phyloP scores from a whole-genome alignment of 73 alveolate species.

The Urostyla sp. region DNA sequence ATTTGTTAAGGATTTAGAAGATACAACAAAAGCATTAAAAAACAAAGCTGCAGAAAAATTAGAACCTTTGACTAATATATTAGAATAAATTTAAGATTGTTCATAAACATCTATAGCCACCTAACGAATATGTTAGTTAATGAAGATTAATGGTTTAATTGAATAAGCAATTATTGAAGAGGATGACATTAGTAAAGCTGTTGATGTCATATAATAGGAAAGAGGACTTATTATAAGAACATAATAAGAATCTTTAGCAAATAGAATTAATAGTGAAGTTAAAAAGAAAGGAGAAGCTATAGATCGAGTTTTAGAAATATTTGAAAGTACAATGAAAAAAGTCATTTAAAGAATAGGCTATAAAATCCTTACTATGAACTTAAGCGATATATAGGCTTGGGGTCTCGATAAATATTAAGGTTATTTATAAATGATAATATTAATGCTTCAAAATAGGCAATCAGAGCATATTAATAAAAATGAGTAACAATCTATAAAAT shows the following conservation, averaged over 20 bases:
- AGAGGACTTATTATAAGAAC: constrained; percentile 41
- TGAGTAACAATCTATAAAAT: too few relatives aligned
- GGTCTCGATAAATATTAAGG: constrained; percentile 48
- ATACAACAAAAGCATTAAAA: constrained; percentile 31
- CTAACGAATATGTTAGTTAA: constrained; percentile 9
- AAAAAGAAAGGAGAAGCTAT: constrained; percentile 39
- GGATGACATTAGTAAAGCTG: constrained; percentile 26
- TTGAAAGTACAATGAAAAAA: constrained; percentile 32
- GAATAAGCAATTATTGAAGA: constrained; percentile 36
- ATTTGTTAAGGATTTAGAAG: constrained; percentile 41
- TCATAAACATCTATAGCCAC: constrained; percentile 12
- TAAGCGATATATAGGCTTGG: constrained; percentile 10
- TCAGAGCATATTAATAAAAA: too few relatives aligned
- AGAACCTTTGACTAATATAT: neutral
- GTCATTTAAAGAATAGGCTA: constrained; percentile 37
- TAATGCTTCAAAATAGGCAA: too few relatives aligned
- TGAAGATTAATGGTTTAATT: constrained; percentile 26
- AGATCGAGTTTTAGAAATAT: constrained; percentile 6
- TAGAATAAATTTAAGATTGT: constrained; percentile 46
- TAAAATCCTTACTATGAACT: neutral
- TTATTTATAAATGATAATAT: constrained; percentile 24
- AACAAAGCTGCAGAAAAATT: constrained; percentile 30
- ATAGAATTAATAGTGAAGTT: neutral
- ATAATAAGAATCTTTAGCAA: neutral
- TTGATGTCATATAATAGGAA: constrained; percentile 33